A percentile compares a stretch with the other conserved stretches of the same genome.
phyloP scores from a whole-genome alignment of 805 yeast genomes.

The Kregervanrija delftensis region DNA sequence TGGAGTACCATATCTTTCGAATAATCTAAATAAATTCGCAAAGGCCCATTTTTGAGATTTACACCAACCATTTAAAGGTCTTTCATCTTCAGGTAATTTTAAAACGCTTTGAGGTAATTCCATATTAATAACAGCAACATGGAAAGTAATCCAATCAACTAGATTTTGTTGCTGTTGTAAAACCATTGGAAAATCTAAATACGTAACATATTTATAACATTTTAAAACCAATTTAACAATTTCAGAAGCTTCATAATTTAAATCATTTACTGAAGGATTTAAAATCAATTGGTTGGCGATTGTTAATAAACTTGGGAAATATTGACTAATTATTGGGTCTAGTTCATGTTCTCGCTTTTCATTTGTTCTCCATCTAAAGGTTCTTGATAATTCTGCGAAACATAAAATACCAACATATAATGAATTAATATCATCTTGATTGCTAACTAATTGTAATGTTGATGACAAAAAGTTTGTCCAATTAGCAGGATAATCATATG shows the following conservation, averaged over 20 bases:
- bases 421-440: constrained; percentile 34
- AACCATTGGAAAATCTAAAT: constrained; percentile 67
- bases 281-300: constrained; percentile 56
- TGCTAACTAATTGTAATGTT: constrained; percentile 38
- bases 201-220: constrained; percentile 74
- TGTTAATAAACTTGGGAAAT: constrained; percentile 62
- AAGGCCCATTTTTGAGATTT: constrained; percentile 87
- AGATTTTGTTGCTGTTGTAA: constrained; percentile 48
- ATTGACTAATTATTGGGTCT: constrained; percentile 52
- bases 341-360: constrained; percentile 42
- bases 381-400: constrained; percentile 66
- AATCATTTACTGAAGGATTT: constrained; percentile 15
- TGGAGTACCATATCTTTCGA: constrained; percentile 60
- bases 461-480: constrained; percentile 55
- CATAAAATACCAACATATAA: constrained; percentile 67
- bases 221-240: constrained; percentile 72
- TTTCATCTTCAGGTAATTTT: constrained; percentile 45
- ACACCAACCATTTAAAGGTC: constrained; percentile 52
- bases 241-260: constrained; percentile 44
- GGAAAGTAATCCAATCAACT: constrained; percentile 70
- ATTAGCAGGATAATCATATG: constrained; percentile 28
- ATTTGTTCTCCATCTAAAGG: constrained; percentile 71
- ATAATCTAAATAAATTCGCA: constrained; percentile 67
- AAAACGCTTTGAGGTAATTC: constrained; percentile 48
- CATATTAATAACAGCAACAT: constrained; percentile 58